Conservation (phyloP, 805 yeast genomes). For the Wickerhamomyces ciferrii region DNA sequence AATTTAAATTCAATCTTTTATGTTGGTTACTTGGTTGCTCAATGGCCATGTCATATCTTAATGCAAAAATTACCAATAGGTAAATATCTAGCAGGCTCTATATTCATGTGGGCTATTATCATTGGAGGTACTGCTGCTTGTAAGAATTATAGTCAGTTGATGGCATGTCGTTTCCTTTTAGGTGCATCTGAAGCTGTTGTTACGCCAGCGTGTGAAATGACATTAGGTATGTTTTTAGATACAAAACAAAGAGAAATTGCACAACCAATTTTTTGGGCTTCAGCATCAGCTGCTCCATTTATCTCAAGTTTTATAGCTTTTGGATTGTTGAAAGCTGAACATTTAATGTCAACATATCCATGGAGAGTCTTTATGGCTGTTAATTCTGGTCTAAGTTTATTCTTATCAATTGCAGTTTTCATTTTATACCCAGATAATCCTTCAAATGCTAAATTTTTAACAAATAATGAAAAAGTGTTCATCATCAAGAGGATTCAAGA, state of each 20-base stretch:
- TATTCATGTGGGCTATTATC: constrained; percentile 4
- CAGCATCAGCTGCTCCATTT: constrained; percentile 29
- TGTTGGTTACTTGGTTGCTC: constrained; percentile 5
- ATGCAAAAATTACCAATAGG: constrained; percentile 3
- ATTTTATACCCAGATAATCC: constrained; percentile 45
- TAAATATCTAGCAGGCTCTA: constrained; percentile 1
- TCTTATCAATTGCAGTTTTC: constrained; percentile 19
- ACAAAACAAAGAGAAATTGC: constrained; percentile 32
- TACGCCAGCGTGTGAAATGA: constrained; percentile 28
- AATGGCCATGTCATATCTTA: constrained; percentile 2
- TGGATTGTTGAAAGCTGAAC: constrained; percentile 10
- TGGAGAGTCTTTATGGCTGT: constrained; percentile 45
- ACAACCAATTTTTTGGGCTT: constrained; percentile 38
- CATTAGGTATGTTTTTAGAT: constrained; percentile 35
- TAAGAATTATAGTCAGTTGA: constrained; percentile 5
- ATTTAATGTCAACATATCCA: constrained; percentile 9
- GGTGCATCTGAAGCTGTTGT: constrained; percentile 34
- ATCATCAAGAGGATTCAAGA: constrained; percentile 30
- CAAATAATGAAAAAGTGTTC: constrained; percentile 34
- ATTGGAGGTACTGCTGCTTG: constrained; percentile 1
- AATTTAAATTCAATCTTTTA: constrained; percentile 6
- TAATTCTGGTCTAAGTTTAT: constrained; percentile 39
- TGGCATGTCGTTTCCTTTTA: constrained; percentile 19
- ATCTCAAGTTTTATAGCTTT: constrained; percentile 33
- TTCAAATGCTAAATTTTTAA: constrained; percentile 32